A percentile compares a stretch with the other conserved stretches of the same genome.
phyloP scores from a whole-genome alignment of 805 yeast species.

The Vanderwaltozyma tropicalis region DNA sequence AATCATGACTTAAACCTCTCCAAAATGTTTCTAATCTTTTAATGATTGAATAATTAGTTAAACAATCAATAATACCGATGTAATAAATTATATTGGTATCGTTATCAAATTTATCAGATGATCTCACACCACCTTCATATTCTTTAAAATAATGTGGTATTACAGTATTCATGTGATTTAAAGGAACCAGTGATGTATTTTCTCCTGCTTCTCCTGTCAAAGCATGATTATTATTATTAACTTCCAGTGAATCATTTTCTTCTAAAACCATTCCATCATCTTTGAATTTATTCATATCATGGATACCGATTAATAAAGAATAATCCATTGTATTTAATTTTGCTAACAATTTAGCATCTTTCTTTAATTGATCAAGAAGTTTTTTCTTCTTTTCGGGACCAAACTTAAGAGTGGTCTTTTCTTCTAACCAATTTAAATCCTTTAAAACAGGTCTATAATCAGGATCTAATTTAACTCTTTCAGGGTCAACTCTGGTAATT shows the following conservation, averaged over 20 bases:
- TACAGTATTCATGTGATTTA: slow-evolving; percentile 3
- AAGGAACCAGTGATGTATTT: not conserved
- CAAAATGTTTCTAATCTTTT: slow-evolving; percentile 80
- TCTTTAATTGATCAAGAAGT: slow-evolving; percentile 58
- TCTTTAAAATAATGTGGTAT: slow-evolving; percentile 45
- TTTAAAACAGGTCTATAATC: slow-evolving; percentile 46
- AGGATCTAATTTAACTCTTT: slow-evolving; percentile 16
- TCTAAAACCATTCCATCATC: slow-evolving; percentile 15
- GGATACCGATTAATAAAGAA: slow-evolving; percentile 79
- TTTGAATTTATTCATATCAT: slow-evolving; percentile 56
- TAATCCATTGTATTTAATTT: slow-evolving; percentile 89
- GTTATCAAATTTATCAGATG: slow-evolving; percentile 43
- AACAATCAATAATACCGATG: slow-evolving; percentile 87
- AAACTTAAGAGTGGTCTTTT: slow-evolving; percentile 51
- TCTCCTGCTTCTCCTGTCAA: not conserved
- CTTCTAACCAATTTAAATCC: slow-evolving; percentile 81
- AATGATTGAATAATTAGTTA: slow-evolving; percentile 65
- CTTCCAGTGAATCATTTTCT: slow-evolving; percentile 6
- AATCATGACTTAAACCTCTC: slow-evolving; percentile 60
- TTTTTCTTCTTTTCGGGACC: slow-evolving; percentile 58
- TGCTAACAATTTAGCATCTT: slow-evolving; percentile 65
- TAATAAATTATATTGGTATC: slow-evolving; percentile 68
- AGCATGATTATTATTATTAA: not conserved
- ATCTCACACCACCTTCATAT: slow-evolving; percentile 76
- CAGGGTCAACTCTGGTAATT: slow-evolving; percentile 32